Base-by-base conservation (phyloP, 1,139 yeast genomes). In the Chernovozyma aurita region DNA sequence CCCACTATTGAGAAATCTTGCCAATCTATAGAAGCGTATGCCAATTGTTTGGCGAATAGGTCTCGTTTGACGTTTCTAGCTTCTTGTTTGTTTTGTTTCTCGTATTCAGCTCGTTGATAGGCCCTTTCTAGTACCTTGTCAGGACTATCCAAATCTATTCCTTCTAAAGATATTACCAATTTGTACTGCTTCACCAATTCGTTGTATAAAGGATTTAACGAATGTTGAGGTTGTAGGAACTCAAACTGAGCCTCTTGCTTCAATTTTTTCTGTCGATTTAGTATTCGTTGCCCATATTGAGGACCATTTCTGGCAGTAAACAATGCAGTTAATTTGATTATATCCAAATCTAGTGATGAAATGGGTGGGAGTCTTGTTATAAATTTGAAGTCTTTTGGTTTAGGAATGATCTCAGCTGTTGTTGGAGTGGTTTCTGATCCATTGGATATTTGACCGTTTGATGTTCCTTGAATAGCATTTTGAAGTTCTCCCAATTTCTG, bases 21-120 rank as follows among this genome's bases (percentile, higher is more conserved):
- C 98, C 98, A 92, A 57, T 90, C 90, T 18, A 87, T 81, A 22
- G 83, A 76, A 0, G 94, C 90, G 59, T 72, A 85, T 32, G 76
- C 79, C 20, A 77, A 40, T 44, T 61, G 62, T 31, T 65, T 59
- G 26, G 52, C 49, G 13, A 47, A 42, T 17, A 50, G 46, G 35
- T 72, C 71, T 35, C 59, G 62, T 62, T 37, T 58, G 47, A 39
- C 57, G 47, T 51, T 64, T 53, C 39, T 57, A 47, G 57, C 50
- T 29, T 55, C 43, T 41, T 57, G 44, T 30, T 58, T 57, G 37
- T 59, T 50, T 31, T 61, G 56, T 37, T 68, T 66, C 12, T 72
- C 63, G 51, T 69, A 75, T 40, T 73, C 76, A 0, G 95, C 94
- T 35, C 94, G 60, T 12, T 59, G 47, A 41, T 69, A 73, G 6